These are phyloP conservation scores for Onygena corvina DNA, from an alignment of 2,329 filamentous ascomycete species.

Conservation along the genomic window DNA sequence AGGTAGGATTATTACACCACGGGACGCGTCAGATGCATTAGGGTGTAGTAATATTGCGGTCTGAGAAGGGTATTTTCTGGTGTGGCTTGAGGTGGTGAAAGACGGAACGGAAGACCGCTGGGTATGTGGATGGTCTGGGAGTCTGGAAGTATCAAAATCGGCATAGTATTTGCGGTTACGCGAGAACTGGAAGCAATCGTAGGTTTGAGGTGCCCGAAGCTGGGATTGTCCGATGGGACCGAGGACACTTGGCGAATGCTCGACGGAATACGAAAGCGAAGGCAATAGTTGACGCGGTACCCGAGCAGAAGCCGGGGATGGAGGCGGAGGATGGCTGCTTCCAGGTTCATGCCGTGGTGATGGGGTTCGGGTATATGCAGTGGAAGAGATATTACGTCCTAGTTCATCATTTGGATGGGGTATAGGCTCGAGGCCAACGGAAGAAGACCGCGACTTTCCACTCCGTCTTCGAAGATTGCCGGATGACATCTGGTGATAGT, in stretches of 20 bases:
- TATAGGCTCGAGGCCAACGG: slow-evolving; percentile 35
- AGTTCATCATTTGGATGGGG: slow-evolving; percentile 7
- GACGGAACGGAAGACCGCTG: slow-evolving; percentile 64
- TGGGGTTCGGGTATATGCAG: slow-evolving; percentile 8
- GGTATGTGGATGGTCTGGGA: slow-evolving; percentile 56
- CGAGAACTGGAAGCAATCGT: neutral
- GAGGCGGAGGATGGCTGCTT: slow-evolving; percentile 8
- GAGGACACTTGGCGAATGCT: slow-evolving; percentile 6
- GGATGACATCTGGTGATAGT: slow-evolving; percentile 76
- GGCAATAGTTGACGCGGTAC: slow-evolving; percentile 7
- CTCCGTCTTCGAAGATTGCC: slow-evolving; percentile 70
- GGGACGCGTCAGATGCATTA: slow-evolving; percentile 15
- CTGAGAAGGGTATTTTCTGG: slow-evolving; percentile 7
- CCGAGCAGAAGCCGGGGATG: slow-evolving; percentile 4
- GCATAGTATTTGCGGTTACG: slow-evolving; percentile 26
- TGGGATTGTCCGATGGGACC: slow-evolving; percentile 7
- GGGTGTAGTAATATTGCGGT: neutral
- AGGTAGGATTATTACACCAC: slow-evolving; percentile 12
- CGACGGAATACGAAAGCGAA: slow-evolving; percentile 7
- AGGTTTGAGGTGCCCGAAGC: neutral
- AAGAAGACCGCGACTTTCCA: slow-evolving; percentile 56
- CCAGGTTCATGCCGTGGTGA: slow-evolving; percentile 5
- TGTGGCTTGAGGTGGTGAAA: slow-evolving; percentile 57
- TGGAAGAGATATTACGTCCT: slow-evolving; percentile 5
- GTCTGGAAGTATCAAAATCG: slow-evolving; percentile 55